phyloP scores from a whole-genome alignment of 2,329 filamentous ascomycete species.

The Aspergillus novoparasiticus region DNA sequence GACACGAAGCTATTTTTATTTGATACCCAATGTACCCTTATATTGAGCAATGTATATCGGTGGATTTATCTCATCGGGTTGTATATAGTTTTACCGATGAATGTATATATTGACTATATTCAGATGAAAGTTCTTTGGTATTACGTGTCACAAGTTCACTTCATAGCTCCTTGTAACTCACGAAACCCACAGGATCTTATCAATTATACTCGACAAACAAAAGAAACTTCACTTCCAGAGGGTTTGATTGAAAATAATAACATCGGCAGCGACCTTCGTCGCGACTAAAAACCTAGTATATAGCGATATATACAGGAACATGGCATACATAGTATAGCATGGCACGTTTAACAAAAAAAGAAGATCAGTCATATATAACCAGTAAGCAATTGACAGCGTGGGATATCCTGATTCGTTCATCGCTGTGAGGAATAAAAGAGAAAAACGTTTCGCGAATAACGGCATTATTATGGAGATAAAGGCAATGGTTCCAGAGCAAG shows the following conservation, averaged over 20 bases:
- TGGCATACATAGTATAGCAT: neutral
- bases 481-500: conserved; percentile 11
- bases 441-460: neutral
- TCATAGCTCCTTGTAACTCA: neutral
- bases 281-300: neutral
- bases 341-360: neutral
- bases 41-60: neutral
- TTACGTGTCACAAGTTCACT: neutral
- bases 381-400: conserved; percentile 1
- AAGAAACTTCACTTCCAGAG: neutral
- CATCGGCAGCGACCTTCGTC: neutral
- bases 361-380: neutral
- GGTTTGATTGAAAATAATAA: neutral
- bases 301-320: neutral
- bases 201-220: neutral
- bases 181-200: neutral
- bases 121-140: neutral
- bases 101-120: neutral
- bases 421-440: neutral
- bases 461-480: neutral
- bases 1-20: neutral
- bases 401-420: conserved; percentile 4
- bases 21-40: neutral
- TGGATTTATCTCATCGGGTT: neutral
- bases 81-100: neutral